phyloP scores from a whole-genome alignment of 306 rosid species.

The Pyrus betulifolia region DNA sequence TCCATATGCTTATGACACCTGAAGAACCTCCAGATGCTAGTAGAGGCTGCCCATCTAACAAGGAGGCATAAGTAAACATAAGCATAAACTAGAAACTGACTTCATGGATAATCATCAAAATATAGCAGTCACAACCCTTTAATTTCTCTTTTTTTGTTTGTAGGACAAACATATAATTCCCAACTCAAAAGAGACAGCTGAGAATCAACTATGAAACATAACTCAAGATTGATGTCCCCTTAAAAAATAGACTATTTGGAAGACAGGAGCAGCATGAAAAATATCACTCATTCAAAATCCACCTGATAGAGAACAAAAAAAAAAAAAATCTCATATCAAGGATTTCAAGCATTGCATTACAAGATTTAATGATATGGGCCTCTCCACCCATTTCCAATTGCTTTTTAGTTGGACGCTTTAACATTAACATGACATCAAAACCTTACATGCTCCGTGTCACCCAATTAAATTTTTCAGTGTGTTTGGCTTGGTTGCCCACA shows the following conservation, averaged over 20 bases:
- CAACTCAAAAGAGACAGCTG: not conserved
- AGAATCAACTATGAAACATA: not conserved
- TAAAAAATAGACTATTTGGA: not conserved
- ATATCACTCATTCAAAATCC: not conserved
- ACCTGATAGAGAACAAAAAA: not conserved
- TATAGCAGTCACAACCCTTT: not conserved
- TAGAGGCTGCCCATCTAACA: constrained; percentile 87
- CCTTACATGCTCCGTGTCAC: not conserved
- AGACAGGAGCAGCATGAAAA: not conserved
- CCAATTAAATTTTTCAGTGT: not conserved
- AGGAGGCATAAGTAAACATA: constrained; percentile 8
- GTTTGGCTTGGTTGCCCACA: not conserved
- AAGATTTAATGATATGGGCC: not conserved
- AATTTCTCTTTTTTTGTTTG: not conserved
- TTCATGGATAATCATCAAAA: not conserved
- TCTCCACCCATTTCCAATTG: not conserved
- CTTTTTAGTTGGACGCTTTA: not conserved
- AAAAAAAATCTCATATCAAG: not conserved
- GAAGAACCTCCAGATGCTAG: constrained; percentile 98
- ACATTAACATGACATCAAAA: not conserved
- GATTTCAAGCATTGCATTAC: not conserved
- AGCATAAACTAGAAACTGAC: constrained; percentile 5
- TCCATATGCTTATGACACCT: constrained; percentile 95
- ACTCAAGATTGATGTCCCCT: not conserved
- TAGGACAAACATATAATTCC: not conserved